A percentile compares a stretch with the other conserved stretches of the same genome.
phyloP scores from a whole-genome alignment of 1,284 basidiomycete species.

The Fomitiporia mediterranea region DNA sequence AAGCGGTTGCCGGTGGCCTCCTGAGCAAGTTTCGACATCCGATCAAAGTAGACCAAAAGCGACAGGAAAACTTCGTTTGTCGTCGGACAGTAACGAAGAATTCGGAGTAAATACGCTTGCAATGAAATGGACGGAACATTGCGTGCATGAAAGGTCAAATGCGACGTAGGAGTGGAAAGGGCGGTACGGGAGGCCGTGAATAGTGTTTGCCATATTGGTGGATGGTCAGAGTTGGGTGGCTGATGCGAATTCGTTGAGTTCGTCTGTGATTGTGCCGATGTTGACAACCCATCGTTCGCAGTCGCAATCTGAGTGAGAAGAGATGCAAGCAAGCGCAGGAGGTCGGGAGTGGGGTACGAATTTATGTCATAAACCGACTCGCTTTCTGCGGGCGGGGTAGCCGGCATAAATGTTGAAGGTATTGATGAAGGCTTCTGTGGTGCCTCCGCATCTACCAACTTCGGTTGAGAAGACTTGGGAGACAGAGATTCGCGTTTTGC shows the following conservation, averaged over 20 bases:
- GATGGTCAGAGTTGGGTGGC: slow-evolving; percentile 25
- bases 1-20: slow-evolving; percentile 72
- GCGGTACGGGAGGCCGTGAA: slow-evolving; percentile 79
- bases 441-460: slow-evolving; percentile 1
- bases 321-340: slow-evolving; percentile 85
- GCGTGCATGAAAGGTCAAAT: slow-evolving; percentile 91
- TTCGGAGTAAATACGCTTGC: slow-evolving; percentile 91
- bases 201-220: slow-evolving; percentile 57
- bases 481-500: slow-evolving; percentile 4
- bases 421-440: not conserved
- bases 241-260: slow-evolving; percentile 26
- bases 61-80: slow-evolving; percentile 97
- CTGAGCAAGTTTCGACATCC: slow-evolving; percentile 70
- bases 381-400: not conserved
- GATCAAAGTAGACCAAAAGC: slow-evolving; percentile 94
- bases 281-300: slow-evolving; percentile 71
- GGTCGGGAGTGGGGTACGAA: slow-evolving; percentile 59
- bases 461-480: not conserved
- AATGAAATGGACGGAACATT: slow-evolving; percentile 94
- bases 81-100: slow-evolving; percentile 97
- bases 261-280: slow-evolving; percentile 25
- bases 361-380: slow-evolving; percentile 50
- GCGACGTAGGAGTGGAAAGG: slow-evolving; percentile 74
- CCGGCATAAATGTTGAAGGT: not conserved
- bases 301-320: slow-evolving; percentile 89